Evolutionary conservation across 2,329 filamentous ascomycete species (phyloP).

Genomic region (Epichloe uncinata): DNA sequence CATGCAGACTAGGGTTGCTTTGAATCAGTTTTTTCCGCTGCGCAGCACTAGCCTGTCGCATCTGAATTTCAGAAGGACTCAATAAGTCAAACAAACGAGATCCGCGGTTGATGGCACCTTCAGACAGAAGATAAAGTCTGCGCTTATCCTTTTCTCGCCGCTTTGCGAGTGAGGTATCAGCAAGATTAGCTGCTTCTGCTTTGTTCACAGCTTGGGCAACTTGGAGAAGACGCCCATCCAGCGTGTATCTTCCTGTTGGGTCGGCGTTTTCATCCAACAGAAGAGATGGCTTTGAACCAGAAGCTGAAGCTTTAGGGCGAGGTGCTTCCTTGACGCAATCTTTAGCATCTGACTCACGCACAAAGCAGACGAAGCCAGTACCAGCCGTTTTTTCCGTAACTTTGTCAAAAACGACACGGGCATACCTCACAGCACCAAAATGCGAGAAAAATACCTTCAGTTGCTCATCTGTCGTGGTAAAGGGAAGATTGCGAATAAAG

Average conservation of each 20-base stretch:
- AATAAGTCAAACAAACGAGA: slow-evolving; percentile 67
- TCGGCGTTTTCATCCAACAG: slow-evolving; percentile 79
- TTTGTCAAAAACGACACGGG: slow-evolving; percentile 77
- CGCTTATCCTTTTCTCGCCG: slow-evolving; percentile 75
- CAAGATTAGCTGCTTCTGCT: slow-evolving; percentile 62
- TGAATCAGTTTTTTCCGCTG: slow-evolving; percentile 78
- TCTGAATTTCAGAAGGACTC: slow-evolving; percentile 65
- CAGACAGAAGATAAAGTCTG: slow-evolving; percentile 72
- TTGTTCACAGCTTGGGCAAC: slow-evolving; percentile 77
- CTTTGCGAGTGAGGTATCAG: slow-evolving; percentile 50
- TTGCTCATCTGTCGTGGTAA: slow-evolving; percentile 68
- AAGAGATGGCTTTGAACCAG: slow-evolving; percentile 61
- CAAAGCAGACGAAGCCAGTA: slow-evolving; percentile 92
- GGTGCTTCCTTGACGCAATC: slow-evolving; percentile 67
- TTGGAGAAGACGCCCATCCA: slow-evolving; percentile 79
- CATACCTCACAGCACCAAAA: slow-evolving; percentile 84
- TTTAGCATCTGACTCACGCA: slow-evolving; percentile 60
- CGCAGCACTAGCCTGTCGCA: slow-evolving; percentile 74
- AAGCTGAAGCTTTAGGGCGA: slow-evolving; percentile 31
- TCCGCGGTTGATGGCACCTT: slow-evolving; percentile 69
- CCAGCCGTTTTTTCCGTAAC: slow-evolving; percentile 77
- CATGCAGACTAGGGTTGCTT: slow-evolving; percentile 75
- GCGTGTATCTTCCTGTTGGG: slow-evolving; percentile 70
- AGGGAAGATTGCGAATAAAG: slow-evolving; percentile 90
- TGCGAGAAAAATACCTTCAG: slow-evolving; percentile 76